A percentile compares a stretch with the other conserved stretches of the same genome.
Evolutionary conservation across 768 basidiomycete genomes (phyloP).

Genomic region (Kwoniella bestiolae): DNA sequence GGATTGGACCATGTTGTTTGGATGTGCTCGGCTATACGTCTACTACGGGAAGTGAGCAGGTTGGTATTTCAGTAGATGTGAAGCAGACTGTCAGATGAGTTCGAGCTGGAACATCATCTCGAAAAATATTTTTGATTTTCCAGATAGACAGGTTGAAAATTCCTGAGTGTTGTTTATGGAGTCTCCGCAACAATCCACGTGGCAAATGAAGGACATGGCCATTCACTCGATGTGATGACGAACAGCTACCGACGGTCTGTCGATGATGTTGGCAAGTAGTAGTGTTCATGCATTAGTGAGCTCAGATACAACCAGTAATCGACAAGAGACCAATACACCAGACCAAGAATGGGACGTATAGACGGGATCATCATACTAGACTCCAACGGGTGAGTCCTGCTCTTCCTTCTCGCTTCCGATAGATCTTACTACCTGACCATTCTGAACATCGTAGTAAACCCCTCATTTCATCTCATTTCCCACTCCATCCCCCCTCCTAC

Average conservation of each 20-base stretch:
- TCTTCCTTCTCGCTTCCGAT: background rate
- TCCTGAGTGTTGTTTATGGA: conserved; percentile 5
- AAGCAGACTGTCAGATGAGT: no score
- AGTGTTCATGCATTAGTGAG: background rate
- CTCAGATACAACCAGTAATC: no score
- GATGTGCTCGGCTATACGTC: no score
- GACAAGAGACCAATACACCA: background rate
- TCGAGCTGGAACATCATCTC: no score
- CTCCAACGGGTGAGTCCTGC: conserved; percentile 51
- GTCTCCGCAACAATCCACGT: conserved; percentile 2
- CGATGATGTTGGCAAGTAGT: background rate
- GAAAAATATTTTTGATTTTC: no score
- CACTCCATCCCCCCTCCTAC: conserved; percentile 74
- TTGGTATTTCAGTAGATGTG: no score
- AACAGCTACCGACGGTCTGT: background rate
- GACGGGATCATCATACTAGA: conserved; percentile 57
- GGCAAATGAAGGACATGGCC: no score
- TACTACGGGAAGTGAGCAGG: no score
- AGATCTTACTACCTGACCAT: no score
- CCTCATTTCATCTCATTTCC: conserved; percentile 89
- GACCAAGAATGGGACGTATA: conserved; percentile 46
- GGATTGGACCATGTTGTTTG: conserved; percentile 11
- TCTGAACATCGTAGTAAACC: conserved; percentile 60
- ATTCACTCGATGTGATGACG: background rate
- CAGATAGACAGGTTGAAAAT: no score